These are phyloP conservation scores for Plasmodium gonderi DNA, from an alignment of 169 alveolate genomes.

Conservation along the genomic window DNA sequence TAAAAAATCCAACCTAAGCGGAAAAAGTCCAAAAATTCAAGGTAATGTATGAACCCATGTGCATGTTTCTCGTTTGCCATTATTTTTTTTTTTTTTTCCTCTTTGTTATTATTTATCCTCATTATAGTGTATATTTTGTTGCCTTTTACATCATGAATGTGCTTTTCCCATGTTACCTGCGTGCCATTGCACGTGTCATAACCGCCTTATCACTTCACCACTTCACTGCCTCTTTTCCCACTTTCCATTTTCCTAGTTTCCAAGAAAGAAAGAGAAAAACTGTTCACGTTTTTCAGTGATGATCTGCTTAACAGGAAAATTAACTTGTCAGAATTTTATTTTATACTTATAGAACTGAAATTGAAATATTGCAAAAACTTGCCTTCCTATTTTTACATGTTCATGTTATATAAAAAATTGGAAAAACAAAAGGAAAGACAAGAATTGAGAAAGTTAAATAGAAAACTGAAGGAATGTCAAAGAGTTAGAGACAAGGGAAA, in stretches of 20 bases:
- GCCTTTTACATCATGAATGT: neutral
- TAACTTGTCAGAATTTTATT: conserved; percentile 77
- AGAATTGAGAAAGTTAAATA: conserved; percentile 34
- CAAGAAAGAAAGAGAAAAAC: conserved; percentile 74
- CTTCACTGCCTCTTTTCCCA: neutral
- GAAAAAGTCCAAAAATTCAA: neutral
- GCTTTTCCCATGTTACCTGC: neutral
- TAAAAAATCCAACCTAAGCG: neutral
- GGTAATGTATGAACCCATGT: neutral
- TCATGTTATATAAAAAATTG: conserved; percentile 61
- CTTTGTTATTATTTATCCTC: neutral
- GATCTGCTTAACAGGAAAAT: conserved; percentile 73
- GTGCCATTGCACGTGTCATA: neutral
- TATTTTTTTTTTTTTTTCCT: too few species aligned
- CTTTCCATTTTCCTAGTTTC: conserved; percentile 39
- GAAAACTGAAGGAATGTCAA: conserved; percentile 65
- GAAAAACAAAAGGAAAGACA: conserved; percentile 10
- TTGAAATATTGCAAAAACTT: conserved; percentile 64
- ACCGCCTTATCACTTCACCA: neutral
- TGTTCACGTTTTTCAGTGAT: conserved; percentile 77
- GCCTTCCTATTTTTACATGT: conserved; percentile 75
- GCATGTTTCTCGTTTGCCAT: neutral
- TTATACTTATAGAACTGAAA: conserved; percentile 78
- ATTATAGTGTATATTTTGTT: neutral
- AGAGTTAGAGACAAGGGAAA: conserved; percentile 13